Conservation (phyloP, 2,329 filamentous ascomycete genomes). For the Aspergillus sp. region DNA sequence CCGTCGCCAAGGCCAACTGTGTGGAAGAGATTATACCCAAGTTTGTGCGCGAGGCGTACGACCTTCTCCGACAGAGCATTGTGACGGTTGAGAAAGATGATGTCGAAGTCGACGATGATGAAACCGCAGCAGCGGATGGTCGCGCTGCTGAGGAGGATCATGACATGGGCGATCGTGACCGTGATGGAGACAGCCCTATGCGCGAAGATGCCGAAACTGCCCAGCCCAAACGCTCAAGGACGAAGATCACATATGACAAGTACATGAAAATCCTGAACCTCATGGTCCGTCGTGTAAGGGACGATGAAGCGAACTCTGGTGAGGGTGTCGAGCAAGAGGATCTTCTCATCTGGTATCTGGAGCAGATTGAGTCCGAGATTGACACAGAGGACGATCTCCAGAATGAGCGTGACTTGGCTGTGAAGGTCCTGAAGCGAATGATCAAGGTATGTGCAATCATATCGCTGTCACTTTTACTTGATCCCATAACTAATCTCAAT, state of each 20-base stretch:
- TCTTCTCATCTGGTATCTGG: constrained; percentile 85
- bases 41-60: constrained; percentile 90
- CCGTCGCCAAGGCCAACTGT: constrained; percentile 98
- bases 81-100: constrained; percentile 98
- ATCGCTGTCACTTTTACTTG: background rate
- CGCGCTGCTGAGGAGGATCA: constrained; percentile 51
- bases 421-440: constrained; percentile 92
- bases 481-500: constrained; percentile 3
- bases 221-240: constrained; percentile 60
- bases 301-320: constrained; percentile 73
- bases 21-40: constrained; percentile 81
- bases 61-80: constrained; percentile 88
- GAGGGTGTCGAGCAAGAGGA: constrained; percentile 85
- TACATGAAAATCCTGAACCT: constrained; percentile 89
- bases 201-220: constrained; percentile 55
- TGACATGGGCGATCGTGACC: constrained; percentile 52
- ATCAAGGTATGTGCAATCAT: constrained; percentile 70
- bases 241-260: constrained; percentile 92
- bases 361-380: constrained; percentile 83
- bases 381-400: constrained; percentile 79
- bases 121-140: constrained; percentile 54
- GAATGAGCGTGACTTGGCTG: constrained; percentile 69
- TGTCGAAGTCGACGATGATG: constrained; percentile 86
- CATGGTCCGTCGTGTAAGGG: constrained; percentile 78
- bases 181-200: constrained; percentile 57